Percentiles rank a stretch among this genome's conserved stretches.
Evolutionary conservation across 257 asterid genomes (phyloP).

Genomic region (Nicotiana tabacum): DNA sequence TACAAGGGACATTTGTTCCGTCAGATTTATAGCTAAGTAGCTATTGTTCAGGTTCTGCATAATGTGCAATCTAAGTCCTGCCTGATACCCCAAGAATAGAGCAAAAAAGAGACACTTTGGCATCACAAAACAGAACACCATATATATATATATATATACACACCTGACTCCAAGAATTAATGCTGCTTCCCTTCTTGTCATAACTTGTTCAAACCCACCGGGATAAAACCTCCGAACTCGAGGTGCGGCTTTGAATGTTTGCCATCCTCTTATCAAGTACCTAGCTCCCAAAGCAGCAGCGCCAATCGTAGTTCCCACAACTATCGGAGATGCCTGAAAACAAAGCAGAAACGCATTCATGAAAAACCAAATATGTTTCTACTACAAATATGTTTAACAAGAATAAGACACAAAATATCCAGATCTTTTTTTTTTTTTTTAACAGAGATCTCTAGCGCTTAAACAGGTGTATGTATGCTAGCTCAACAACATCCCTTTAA

Average conservation of each 20-base stretch:
- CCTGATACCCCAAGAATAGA: not conserved
- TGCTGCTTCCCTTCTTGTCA: constrained; percentile 78
- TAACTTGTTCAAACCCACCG: constrained; percentile 62
- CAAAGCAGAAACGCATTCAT: not conserved
- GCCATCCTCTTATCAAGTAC: constrained; percentile 53
- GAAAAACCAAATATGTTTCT: no score
- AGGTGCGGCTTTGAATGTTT: constrained; percentile 45
- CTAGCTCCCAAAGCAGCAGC: constrained; percentile 57
- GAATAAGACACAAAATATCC: no score
- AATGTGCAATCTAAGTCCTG: not conserved
- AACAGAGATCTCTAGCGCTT: not conserved
- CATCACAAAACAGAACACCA: not conserved
- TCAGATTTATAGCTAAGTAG: not conserved
- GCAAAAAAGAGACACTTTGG: not conserved
- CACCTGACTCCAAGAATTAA: constrained; percentile 73
- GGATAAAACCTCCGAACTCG: constrained; percentile 47
- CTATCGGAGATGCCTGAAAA: constrained; percentile 39
- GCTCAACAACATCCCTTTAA: not conserved
- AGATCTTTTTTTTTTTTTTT: no score
- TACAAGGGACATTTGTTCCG: not conserved
- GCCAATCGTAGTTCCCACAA: constrained; percentile 49
- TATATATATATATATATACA: not conserved
- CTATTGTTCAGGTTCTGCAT: not conserved
- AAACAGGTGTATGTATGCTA: not conserved
- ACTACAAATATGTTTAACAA: no score